A percentile compares a stretch with the other conserved stretches of the same genome.
Evolutionary conservation across 495 filamentous ascomycete species (phyloP).

Genomic region (Aspergillus egyptiacus): DNA sequence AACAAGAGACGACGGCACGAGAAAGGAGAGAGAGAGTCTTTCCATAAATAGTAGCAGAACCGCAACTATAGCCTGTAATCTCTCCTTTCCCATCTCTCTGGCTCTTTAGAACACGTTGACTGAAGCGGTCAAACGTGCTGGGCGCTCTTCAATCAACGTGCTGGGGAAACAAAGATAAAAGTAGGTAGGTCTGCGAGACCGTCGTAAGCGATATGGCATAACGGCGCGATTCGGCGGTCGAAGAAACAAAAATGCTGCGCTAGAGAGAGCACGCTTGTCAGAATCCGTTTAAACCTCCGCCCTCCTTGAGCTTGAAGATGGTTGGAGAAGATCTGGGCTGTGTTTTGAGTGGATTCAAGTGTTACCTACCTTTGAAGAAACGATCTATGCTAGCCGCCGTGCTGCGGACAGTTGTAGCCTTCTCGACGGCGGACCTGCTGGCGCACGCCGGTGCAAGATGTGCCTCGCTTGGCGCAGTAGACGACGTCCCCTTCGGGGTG

Average conservation of each 20-base stretch:
- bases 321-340: neutral
- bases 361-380: neutral
- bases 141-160: too few relatives aligned
- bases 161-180: too few relatives aligned
- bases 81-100: neutral
- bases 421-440: slow-evolving; percentile 30
- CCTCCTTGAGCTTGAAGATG: neutral
- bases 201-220: too few relatives aligned
- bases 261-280: neutral
- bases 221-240: neutral
- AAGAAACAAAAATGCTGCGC: neutral
- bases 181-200: too few relatives aligned
- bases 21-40: too few relatives aligned
- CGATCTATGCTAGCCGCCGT: slow-evolving; percentile 26
- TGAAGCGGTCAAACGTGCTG: slow-evolving; percentile 6
- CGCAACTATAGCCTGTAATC: neutral
- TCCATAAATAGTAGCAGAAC: neutral
- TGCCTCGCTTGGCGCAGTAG: slow-evolving; percentile 34
- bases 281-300: neutral
- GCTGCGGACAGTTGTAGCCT: slow-evolving; percentile 35
- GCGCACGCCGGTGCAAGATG: slow-evolving; percentile 32
- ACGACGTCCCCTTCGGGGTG: slow-evolving; percentile 33
- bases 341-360: neutral
- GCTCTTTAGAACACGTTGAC: neutral
- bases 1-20: neutral